Evolutionary conservation across 192 early-diverging fungal genomes (phyloP), one percentile per base, ranked within the genome.

Genomic region (Coemansia sp.): DNA sequence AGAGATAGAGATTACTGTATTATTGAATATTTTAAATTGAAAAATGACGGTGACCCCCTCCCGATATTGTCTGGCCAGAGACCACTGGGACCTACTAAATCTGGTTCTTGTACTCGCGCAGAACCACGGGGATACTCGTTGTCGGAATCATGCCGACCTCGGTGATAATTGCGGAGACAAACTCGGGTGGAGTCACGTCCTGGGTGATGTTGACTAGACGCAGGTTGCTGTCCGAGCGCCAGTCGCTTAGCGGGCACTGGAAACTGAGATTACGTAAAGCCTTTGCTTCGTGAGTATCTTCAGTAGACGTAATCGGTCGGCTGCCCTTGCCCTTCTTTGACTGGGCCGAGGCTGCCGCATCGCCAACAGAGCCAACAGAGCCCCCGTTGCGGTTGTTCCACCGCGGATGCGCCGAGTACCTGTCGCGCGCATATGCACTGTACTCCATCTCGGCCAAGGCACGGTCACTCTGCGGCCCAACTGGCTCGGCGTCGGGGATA

Each of bases 151-250:
- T 70, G 26, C 97, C 97, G 12, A 94, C 87, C 73, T 99, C 97
- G 18, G 93, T 95, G 20, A 95, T 86, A 40, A 97, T 90, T 34
- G 92, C 85, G 30, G 92, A 92, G 52, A 99, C 88, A 75, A 91
- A 95, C 68, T 94, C 87, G 40, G 95, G 88, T 33, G 97, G 96
- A 2, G 96, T 99, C 42, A 98, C 84, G 75, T 99, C 97, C 73
- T 98, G 96, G 61, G 91, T 74, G 7, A 97, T 72, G 62, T 96
- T 98, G 67, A 99, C 77, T 49, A 97, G 74, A 67, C 91, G 91
- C 56, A 98, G 72, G 61, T 88, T 87, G 28, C 84, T 81, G 2
- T 89, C 84, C 7, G 91, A 79, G 57, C 89, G 86, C 97, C 97
- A 99, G 45, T 87, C 79, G 53, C 61, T 79, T 68, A 85, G 71